Evolutionary conservation across 1,284 basidiomycete species (phyloP).

Genomic region (Cerrena zonata): DNA sequence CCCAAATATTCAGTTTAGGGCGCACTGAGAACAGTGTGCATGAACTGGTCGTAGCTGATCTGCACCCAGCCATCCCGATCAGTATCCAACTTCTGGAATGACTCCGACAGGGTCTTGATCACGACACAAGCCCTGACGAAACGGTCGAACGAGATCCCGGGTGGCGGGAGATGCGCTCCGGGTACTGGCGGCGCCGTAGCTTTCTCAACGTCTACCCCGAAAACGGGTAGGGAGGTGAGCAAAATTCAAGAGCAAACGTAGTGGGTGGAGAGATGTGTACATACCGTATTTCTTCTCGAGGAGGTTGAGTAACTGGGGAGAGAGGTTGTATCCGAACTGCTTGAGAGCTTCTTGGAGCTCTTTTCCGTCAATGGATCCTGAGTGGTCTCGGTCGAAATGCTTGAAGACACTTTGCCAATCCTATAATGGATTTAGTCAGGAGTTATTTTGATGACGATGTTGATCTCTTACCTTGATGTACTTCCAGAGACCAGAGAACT

Average conservation of each 20-base stretch:
- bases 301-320: conserved; percentile 57
- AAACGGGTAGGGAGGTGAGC: conserved; percentile 17
- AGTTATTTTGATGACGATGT: neutral
- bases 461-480: conserved; percentile 54
- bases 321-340: conserved; percentile 70
- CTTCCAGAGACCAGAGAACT: conserved; percentile 76
- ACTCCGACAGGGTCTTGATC: conserved; percentile 70
- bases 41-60: conserved; percentile 73
- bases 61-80: conserved; percentile 71
- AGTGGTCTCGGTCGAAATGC: conserved; percentile 72
- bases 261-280: conserved; percentile 13
- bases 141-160: conserved; percentile 74
- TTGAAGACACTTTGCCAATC: conserved; percentile 79
- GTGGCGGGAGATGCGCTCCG: conserved; percentile 25
- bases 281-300: conserved; percentile 63
- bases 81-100: conserved; percentile 54
- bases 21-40: conserved; percentile 64
- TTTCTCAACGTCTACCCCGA: conserved; percentile 47
- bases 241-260: conserved; percentile 1
- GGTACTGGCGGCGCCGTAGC: conserved; percentile 34
- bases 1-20: no score
- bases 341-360: conserved; percentile 62
- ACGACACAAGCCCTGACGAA: conserved; percentile 79
- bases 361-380: conserved; percentile 63
- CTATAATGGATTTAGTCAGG: conserved; percentile 15